These are phyloP conservation scores for Mortierella sp. DNA, from an alignment of 371 early-diverging fungal species.

Conservation along the genomic window DNA sequence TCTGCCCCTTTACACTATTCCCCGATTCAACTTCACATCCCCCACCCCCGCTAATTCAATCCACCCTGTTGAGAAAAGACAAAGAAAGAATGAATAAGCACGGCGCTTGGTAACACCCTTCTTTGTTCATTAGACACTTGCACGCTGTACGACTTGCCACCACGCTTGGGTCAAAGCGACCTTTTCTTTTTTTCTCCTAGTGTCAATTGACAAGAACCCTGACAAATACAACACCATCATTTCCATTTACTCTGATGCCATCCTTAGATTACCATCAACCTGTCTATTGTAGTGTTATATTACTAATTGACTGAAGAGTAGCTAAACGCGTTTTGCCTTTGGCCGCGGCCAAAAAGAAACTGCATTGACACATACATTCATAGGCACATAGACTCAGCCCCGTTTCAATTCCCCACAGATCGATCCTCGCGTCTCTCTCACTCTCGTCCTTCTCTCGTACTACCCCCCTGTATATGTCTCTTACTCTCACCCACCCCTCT, in stretches of 20 bases:
- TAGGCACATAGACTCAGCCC: too few relatives aligned
- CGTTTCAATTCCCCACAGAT: too few relatives aligned
- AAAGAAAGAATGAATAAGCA: constrained; percentile 5
- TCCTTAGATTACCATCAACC: too few relatives aligned
- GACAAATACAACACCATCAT: background rate
- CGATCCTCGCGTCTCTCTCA: too few relatives aligned
- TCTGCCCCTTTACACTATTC: background rate
- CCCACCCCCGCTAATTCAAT: background rate
- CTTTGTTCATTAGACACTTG: background rate
- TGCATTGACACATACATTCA: too few relatives aligned
- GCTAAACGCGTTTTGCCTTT: constrained; percentile 31
- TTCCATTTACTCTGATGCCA: background rate
- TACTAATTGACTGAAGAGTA: background rate
- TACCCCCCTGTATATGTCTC: too few relatives aligned
- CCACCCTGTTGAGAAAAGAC: constrained; percentile 2
- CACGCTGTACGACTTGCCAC: background rate
- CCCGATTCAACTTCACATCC: background rate
- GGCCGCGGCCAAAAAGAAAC: background rate
- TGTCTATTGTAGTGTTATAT: background rate
- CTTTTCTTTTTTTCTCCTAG: too few relatives aligned
- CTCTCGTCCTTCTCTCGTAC: too few relatives aligned
- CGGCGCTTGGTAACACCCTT: background rate
- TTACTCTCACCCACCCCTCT: too few relatives aligned
- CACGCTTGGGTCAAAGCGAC: background rate
- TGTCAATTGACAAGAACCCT: background rate